A percentile compares a stretch with the other conserved stretches of the same genome.
phyloP scores from a whole-genome alignment of 2,329 filamentous ascomycete genomes.

The Rhexocercosporidium sp. region DNA sequence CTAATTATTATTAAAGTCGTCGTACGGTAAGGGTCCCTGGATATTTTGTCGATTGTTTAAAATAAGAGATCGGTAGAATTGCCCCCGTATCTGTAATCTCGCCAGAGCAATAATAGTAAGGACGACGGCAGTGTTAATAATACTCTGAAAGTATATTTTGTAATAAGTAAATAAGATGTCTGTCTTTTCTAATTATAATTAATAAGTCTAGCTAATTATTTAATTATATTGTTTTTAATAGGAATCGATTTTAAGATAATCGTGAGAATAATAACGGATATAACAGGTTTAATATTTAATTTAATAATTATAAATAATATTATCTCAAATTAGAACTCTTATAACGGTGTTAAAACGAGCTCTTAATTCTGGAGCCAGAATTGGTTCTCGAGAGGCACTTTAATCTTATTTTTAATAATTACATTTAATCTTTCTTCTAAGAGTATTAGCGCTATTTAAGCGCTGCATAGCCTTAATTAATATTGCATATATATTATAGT shows the following conservation, averaged over 20 bases:
- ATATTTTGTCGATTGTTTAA: no score
- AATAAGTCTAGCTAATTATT: background rate
- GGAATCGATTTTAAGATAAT: background rate
- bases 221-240: background rate
- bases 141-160: background rate
- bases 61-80: background rate
- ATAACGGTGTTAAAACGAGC: background rate
- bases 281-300: background rate
- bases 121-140: background rate
- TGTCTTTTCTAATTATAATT: background rate
- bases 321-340: background rate
- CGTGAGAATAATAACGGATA: background rate
- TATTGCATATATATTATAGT: background rate
- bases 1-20: no score
- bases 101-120: background rate
- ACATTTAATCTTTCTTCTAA: background rate
- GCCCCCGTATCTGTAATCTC: background rate
- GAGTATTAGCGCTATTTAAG: background rate
- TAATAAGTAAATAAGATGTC: background rate
- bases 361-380: background rate
- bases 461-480: background rate
- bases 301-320: background rate
- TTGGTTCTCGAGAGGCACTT: background rate
- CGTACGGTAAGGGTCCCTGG: no score
- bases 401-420: background rate